Conservation (phyloP, 83 land plant genomes). For the Picea abies region DNA sequence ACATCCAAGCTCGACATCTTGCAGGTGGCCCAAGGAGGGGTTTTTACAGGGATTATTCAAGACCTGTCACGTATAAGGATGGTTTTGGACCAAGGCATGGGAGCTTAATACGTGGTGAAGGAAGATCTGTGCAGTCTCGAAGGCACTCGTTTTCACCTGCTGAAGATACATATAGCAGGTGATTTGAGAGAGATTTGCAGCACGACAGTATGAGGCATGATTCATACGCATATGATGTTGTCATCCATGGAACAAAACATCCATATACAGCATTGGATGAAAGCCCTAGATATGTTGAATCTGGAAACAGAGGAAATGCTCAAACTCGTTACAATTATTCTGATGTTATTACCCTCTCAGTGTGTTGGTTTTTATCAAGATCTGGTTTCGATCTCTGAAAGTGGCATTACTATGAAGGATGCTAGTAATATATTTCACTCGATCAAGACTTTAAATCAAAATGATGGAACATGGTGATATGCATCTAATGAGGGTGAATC, state of each 20-base stretch:
- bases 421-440: slow-evolving; percentile 52
- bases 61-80: too few relatives aligned
- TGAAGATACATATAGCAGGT: too few relatives aligned
- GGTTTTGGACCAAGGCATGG: too few relatives aligned
- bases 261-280: slow-evolving; percentile 34
- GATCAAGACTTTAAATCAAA: slow-evolving; percentile 68
- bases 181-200: slow-evolving; percentile 19
- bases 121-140: too few relatives aligned
- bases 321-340: too few relatives aligned
- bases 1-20: too few relatives aligned
- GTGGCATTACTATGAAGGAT: slow-evolving; percentile 37
- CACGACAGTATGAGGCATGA: slow-evolving; percentile 26
- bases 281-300: slow-evolving; percentile 32
- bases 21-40: too few relatives aligned
- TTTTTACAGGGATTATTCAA: too few relatives aligned
- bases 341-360: slow-evolving; percentile 38
- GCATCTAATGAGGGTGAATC: slow-evolving; percentile 56
- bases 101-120: too few relatives aligned
- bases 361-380: slow-evolving; percentile 44
- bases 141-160: too few relatives aligned
- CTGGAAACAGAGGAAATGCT: slow-evolving; percentile 17
- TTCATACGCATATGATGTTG: slow-evolving; percentile 34
- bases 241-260: slow-evolving; percentile 29
- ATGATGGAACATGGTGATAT: slow-evolving; percentile 73
- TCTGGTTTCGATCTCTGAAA: slow-evolving; percentile 38